Conservation (phyloP, 2,329 filamentous ascomycete genomes). For the Plectosphaerella sp. region DNA sequence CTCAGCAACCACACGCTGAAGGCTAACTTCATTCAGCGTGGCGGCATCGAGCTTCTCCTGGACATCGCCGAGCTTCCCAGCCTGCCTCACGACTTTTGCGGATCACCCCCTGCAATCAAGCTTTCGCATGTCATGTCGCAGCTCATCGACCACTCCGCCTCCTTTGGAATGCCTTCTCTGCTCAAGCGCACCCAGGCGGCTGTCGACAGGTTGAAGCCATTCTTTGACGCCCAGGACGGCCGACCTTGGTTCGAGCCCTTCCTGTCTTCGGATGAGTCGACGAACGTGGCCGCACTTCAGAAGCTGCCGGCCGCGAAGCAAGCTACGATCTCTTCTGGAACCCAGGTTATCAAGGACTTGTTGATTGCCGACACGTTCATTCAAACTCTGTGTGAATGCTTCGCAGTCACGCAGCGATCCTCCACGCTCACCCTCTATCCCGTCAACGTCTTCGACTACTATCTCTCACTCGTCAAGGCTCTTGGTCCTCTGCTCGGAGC, state of each 20-base stretch:
- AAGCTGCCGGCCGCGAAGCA: constrained; percentile 22
- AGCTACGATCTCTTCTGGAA: constrained; percentile 58
- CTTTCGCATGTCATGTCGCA: constrained; percentile 71
- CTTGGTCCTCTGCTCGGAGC: constrained; percentile 75
- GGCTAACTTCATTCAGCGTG: constrained; percentile 67
- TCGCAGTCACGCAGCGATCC: constrained; percentile 63
- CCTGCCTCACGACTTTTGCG: constrained; percentile 68
- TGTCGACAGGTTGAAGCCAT: constrained; percentile 61
- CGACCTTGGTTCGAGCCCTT: constrained; percentile 68
- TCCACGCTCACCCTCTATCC: constrained; percentile 63
- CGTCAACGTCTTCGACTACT: constrained; percentile 82
- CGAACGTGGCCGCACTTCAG: constrained; percentile 11
- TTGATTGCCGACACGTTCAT: constrained; percentile 73
- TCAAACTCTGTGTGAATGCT: constrained; percentile 70
- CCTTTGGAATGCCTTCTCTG: constrained; percentile 77
- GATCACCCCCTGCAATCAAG: constrained; percentile 62
- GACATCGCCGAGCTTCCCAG: constrained; percentile 81
- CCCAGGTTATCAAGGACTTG: constrained; percentile 71
- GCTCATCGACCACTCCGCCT: constrained; percentile 75
- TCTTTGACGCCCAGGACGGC: constrained; percentile 50
- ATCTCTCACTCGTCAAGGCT: constrained; percentile 66
- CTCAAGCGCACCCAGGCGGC: constrained; percentile 69
- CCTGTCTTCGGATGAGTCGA: constrained; percentile 40
- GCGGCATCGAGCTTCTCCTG: constrained; percentile 78
- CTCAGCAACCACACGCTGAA: constrained; percentile 71